These are phyloP conservation scores for Pseudohalonectria lignicola DNA, from an alignment of 2,329 filamentous ascomycete genomes.

Conservation along the genomic window DNA sequence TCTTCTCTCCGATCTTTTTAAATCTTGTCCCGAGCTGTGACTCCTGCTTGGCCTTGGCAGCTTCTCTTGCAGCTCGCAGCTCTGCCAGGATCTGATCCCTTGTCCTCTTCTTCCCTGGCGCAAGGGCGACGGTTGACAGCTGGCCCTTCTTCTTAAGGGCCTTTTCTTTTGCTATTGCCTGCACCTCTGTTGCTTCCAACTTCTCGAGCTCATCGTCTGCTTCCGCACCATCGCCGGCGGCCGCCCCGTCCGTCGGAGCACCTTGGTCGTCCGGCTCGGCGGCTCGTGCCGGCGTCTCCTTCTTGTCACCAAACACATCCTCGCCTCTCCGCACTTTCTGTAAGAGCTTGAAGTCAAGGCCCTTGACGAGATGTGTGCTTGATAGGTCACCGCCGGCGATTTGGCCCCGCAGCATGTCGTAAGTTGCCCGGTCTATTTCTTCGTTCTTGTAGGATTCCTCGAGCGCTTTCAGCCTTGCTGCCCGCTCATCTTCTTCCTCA, in stretches of 20 bases:
- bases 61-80: conserved; percentile 50
- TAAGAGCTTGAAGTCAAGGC: conserved; percentile 74
- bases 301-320: conserved; percentile 41
- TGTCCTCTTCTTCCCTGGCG: conserved; percentile 48
- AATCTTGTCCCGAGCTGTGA: conserved; percentile 47
- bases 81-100: conserved; percentile 58
- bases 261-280: conserved; percentile 43
- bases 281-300: conserved; percentile 36
- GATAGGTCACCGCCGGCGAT: conserved; percentile 73
- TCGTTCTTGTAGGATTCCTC: conserved; percentile 75
- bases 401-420: conserved; percentile 62
- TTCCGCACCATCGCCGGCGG: conserved; percentile 17
- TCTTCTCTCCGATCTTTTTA: conserved; percentile 50
- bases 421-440: conserved; percentile 71
- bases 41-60: conserved; percentile 42
- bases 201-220: conserved; percentile 58
- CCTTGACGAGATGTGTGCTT: conserved; percentile 84
- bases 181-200: conserved; percentile 43
- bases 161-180: conserved; percentile 39
- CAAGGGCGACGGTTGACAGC: conserved; percentile 39
- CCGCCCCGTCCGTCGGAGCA: conserved; percentile 14
- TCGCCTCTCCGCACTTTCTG: conserved; percentile 60
- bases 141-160: conserved; percentile 51
- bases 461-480: conserved; percentile 61
- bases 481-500: conserved; percentile 40